These are phyloP conservation scores for Hortaea sp. DNA, from an alignment of 2,329 filamentous ascomycete species.

Conservation along the genomic window DNA sequence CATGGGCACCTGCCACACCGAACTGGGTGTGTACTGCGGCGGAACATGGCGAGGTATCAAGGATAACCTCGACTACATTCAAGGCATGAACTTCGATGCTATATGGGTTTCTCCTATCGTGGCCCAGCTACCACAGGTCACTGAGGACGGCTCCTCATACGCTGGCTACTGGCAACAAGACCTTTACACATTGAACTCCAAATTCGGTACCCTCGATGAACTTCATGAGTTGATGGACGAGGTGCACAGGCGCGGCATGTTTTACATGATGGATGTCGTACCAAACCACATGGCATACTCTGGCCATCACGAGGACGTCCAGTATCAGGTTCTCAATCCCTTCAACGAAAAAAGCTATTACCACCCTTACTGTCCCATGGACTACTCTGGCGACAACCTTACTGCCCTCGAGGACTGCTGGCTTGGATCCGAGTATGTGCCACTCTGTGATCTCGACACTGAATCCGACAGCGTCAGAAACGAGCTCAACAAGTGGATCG, in stretches of 20 bases:
- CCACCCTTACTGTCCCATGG: conserved; percentile 47
- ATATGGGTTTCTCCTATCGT: conserved; percentile 41
- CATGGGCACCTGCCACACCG: conserved; percentile 15
- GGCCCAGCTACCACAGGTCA: conserved; percentile 32
- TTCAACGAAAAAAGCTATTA: conserved; percentile 51
- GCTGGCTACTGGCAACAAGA: conserved; percentile 46
- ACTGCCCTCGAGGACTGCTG: conserved; percentile 37
- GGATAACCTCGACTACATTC: conserved; percentile 34
- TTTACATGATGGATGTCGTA: conserved; percentile 52
- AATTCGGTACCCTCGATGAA: conserved; percentile 51
- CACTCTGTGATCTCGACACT: conserved; percentile 40
- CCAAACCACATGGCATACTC: conserved; percentile 44
- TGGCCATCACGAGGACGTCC: conserved; percentile 37
- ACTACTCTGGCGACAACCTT: conserved; percentile 32
- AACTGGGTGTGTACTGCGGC: conserved; percentile 25
- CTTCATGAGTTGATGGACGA: conserved; percentile 47
- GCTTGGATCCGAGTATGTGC: conserved; percentile 39
- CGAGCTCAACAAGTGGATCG: conserved; percentile 33
- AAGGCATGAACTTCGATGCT: conserved; percentile 32
- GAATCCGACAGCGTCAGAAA: conserved; percentile 31
- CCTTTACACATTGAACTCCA: conserved; percentile 44
- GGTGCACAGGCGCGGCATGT: conserved; percentile 47
- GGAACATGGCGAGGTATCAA: conserved; percentile 35
- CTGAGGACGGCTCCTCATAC: conserved; percentile 36
- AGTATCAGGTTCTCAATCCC: conserved; percentile 44